Conservation (phyloP, 176 grass and related monocot species). For the Zoysia pacifica region DNA sequence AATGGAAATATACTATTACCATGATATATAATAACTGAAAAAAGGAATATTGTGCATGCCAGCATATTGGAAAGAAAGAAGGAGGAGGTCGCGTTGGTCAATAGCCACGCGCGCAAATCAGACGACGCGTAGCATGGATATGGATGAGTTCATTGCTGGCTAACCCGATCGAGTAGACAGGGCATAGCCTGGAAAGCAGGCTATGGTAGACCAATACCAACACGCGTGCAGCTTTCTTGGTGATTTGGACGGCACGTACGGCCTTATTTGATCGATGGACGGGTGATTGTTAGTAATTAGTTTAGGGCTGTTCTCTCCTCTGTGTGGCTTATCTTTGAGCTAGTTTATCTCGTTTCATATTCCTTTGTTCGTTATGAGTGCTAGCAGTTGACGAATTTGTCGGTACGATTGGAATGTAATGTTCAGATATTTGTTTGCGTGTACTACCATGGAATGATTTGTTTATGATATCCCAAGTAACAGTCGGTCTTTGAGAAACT, state of each 20-base stretch:
- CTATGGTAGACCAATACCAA: background rate
- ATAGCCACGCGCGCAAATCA: background rate
- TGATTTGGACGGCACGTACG: slow-evolving; percentile 19
- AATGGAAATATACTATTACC: no score
- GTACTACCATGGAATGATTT: background rate
- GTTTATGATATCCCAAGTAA: background rate
- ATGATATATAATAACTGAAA: no score
- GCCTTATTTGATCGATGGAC: background rate
- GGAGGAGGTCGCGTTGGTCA: background rate
- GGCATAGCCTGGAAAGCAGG: background rate
- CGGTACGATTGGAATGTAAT: background rate
- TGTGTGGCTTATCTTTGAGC: background rate
- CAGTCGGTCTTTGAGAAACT: no score
- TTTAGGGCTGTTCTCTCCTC: background rate
- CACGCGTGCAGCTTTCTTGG: background rate
- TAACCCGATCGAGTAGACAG: background rate
- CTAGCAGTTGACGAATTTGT: background rate
- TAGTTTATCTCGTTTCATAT: background rate
- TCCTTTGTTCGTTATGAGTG: background rate
- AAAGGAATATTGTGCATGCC: no score
- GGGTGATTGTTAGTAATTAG: background rate
- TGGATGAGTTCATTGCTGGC: slow-evolving; percentile 7
- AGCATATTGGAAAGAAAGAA: background rate
- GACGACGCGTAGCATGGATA: slow-evolving; percentile 4
- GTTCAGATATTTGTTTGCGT: background rate